Conservation (phyloP, 306 rosid genomes). For the Arachis stenosperma region DNA sequence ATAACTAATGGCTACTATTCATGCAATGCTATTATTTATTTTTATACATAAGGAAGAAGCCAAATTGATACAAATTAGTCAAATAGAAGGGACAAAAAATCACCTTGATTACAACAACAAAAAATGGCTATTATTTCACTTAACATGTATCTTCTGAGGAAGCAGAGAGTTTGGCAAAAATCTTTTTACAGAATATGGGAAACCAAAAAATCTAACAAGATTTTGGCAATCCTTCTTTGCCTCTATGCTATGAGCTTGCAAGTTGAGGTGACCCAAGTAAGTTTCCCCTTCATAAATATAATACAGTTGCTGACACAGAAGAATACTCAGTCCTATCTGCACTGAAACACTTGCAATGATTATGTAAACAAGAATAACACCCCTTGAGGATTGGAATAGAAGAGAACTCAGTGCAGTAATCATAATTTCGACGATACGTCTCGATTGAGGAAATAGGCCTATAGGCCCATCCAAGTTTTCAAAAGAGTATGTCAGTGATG, state of each 20-base stretch:
- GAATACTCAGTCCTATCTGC: constrained; percentile 68
- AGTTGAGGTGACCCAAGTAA: constrained; percentile 60
- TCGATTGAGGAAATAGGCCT: constrained; percentile 38
- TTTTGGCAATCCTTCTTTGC: constrained; percentile 81
- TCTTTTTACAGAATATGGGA: constrained; percentile 58
- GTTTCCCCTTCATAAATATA: constrained; percentile 83
- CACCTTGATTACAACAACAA: constrained; percentile 7
- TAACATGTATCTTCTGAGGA: constrained; percentile 58
- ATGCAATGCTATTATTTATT: neutral
- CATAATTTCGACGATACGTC: constrained; percentile 44
- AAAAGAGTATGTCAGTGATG: constrained; percentile 36
- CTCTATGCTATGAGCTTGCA: constrained; percentile 46
- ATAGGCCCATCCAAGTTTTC: constrained; percentile 34
- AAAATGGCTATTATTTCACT: constrained; percentile 32
- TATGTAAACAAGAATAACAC: constrained; percentile 73
- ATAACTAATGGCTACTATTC: too few species aligned
- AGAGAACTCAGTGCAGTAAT: constrained; percentile 61
- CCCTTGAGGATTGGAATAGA: constrained; percentile 63
- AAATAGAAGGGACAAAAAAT: neutral
- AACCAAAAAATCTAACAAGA: constrained; percentile 70
- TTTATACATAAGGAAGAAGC: too few species aligned
- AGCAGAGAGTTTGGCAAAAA: constrained; percentile 55
- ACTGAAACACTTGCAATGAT: constrained; percentile 73
- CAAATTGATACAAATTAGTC: constrained; percentile 22
- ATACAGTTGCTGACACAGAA: constrained; percentile 90